Evolutionary conservation across 2,329 filamentous ascomycete genomes (phyloP).

Genomic region (Phialocephala subalpina): DNA sequence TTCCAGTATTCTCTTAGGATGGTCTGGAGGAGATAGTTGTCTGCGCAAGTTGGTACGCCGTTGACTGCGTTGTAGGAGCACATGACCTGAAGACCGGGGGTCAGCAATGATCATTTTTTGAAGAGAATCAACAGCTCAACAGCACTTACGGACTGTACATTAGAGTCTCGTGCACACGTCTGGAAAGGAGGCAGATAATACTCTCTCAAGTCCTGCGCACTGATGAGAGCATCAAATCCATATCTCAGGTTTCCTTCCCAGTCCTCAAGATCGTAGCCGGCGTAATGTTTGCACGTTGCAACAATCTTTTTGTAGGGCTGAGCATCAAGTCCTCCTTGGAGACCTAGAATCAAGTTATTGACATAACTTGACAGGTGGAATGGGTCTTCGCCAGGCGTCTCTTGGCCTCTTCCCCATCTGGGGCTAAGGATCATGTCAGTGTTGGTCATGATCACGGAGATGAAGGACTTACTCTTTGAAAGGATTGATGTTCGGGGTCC

Average conservation of each 20-base stretch:
- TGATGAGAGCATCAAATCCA: constrained; percentile 64
- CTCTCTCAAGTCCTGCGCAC: constrained; percentile 68
- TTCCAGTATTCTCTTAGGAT: constrained; percentile 71
- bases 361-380: constrained; percentile 59
- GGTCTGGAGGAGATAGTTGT: constrained; percentile 66
- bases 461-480: constrained; percentile 55
- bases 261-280: constrained; percentile 61
- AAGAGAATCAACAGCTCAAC: neutral
- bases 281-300: constrained; percentile 66
- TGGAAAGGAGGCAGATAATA: constrained; percentile 74
- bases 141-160: constrained; percentile 53
- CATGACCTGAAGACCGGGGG: constrained; percentile 54
- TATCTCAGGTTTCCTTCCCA: constrained; percentile 53
- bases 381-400: constrained; percentile 66
- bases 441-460: neutral
- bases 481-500: constrained; percentile 72
- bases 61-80: constrained; percentile 71
- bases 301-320: constrained; percentile 52
- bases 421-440: constrained; percentile 45
- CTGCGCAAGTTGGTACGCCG: constrained; percentile 69
- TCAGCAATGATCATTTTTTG: neutral
- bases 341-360: constrained; percentile 58
- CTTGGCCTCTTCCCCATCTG: constrained; percentile 66
- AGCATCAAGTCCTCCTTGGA: constrained; percentile 56
- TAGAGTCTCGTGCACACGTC: constrained; percentile 64